Conservation (phyloP, 129 eudicot species). For the Heracleum sosnowskyi region DNA sequence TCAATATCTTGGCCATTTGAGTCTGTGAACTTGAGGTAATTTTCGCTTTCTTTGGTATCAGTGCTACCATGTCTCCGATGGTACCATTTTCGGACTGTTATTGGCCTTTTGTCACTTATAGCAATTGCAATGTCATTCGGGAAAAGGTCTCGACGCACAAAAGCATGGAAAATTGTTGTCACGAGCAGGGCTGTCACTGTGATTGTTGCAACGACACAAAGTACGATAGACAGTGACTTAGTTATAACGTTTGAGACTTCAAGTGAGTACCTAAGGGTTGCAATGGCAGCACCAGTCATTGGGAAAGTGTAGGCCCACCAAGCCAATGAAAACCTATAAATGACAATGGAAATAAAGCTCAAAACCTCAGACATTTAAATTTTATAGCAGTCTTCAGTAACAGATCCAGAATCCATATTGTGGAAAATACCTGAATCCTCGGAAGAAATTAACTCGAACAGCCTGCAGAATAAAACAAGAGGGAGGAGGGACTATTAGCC, state of each 20-base stretch:
- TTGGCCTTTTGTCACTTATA: constrained; percentile 53
- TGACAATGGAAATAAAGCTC: not conserved
- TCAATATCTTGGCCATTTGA: constrained; percentile 32
- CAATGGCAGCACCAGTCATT: constrained; percentile 81
- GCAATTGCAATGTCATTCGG: constrained; percentile 86
- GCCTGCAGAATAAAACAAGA: constrained; percentile 35
- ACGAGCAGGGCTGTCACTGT: constrained; percentile 45
- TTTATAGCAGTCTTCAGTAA: not conserved
- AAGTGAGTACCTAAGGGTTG: constrained; percentile 55
- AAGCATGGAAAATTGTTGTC: constrained; percentile 64
- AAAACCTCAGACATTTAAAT: not conserved
- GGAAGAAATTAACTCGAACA: constrained; percentile 70
- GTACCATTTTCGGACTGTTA: constrained; percentile 42
- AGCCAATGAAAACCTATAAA: constrained; percentile 53
- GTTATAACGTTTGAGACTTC: constrained; percentile 53
- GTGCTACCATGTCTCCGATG: constrained; percentile 37
- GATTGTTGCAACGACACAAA: constrained; percentile 42
- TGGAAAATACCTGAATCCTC: constrained; percentile 55
- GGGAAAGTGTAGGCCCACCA: constrained; percentile 99
- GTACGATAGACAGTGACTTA: constrained; percentile 29
- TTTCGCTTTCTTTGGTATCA: constrained; percentile 26
- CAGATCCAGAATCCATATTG: not conserved
- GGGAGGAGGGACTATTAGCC: not conserved
- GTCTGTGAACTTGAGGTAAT: constrained; percentile 43
- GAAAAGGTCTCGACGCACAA: constrained; percentile 60